A percentile compares a stretch with the other conserved stretches of the same genome.
phyloP scores from a whole-genome alignment of 768 basidiomycete genomes.

The Lentinula raphanica region DNA sequence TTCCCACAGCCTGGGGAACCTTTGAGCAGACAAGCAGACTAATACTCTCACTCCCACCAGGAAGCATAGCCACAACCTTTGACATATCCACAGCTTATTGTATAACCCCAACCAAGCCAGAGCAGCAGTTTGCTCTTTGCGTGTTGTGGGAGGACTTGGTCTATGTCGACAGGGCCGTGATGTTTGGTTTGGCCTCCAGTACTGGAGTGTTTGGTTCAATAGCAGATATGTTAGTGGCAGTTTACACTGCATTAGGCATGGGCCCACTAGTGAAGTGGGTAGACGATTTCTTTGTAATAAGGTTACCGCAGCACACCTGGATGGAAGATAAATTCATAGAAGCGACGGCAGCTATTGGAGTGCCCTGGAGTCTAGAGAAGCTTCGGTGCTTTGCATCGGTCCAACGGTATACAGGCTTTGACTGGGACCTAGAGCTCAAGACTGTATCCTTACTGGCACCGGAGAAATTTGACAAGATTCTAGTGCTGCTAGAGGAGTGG shows the following conservation, averaged over 20 bases:
- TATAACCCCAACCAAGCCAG: conserved; percentile 27
- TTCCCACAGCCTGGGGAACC: conserved; percentile 32
- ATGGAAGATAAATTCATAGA: conserved; percentile 24
- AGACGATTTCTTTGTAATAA: conserved; percentile 22
- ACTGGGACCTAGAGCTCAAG: conserved; percentile 24
- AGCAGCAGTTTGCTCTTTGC: no score
- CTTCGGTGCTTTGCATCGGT: conserved; percentile 11
- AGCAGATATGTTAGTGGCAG: conserved; percentile 25
- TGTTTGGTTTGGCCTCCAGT: conserved; percentile 28
- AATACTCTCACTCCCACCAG: conserved; percentile 25
- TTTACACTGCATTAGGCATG: neutral
- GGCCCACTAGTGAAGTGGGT: conserved; percentile 23
- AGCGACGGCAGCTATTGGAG: conserved; percentile 19
- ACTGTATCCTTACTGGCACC: conserved; percentile 25
- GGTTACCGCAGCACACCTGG: conserved; percentile 10
- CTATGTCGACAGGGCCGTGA: conserved; percentile 26
- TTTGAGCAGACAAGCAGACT: conserved; percentile 22
- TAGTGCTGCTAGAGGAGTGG: conserved; percentile 13
- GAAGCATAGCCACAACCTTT: conserved; percentile 30
- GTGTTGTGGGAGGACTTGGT: conserved; percentile 30
- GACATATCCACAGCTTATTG: conserved; percentile 37
- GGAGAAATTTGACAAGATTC: neutral
- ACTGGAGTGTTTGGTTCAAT: conserved; percentile 30
- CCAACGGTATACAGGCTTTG: conserved; percentile 29
- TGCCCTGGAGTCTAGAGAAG: conserved; percentile 30